Base-by-base conservation (phyloP, 352 stramenopile genomes). In the Pythium periplocum region DNA sequence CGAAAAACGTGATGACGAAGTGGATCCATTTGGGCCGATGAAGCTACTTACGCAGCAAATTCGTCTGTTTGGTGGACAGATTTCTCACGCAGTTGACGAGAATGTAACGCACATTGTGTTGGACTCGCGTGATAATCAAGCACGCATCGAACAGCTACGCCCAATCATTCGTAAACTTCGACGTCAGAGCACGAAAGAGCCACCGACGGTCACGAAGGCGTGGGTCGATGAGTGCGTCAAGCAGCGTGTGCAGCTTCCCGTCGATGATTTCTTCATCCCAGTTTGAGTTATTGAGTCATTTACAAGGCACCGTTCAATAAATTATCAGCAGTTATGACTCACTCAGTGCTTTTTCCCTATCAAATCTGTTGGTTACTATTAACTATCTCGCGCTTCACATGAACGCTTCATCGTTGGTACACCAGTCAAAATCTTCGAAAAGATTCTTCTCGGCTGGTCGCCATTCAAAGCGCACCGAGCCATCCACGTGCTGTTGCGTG, bases 401-500 rank as follows among this genome's bases (percentile, higher is more conserved):
- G 41, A 85, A 77, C 37, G 83, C 63, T 43, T 64, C 78, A 45
- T 68, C 64, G 34, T 83, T 59, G 3, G 76, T 61, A 41, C 80
- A 88, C 78, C 80, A 90, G 62, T 90, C 75, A 67, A 90, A 90
- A 55, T 86, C 78, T 12, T 75, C 75, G 50, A 90, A 90, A 51
- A 72, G 69, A 8, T 64, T 44, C 12, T 71, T 54, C 31, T 67
- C 64, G n/a, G 57, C 57, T 31, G 57, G 35, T 40, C 64, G 66
- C 54, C 82, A 71, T 55, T 83, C 70, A 55, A 78, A 90, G 48
- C 78, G 67, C 12, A 88, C 52, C 44, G 80, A 66, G 9, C 80
- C 80, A 32, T 83, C 64, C 2, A 87, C 75, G 44, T 71, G 75
- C 64, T 90, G 77, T 31, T 63, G 73, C 11, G 78, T 90, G 61